phyloP scores from a whole-genome alignment of 2,329 filamentous ascomycete genomes.

The Trichocomaceae sp. region DNA sequence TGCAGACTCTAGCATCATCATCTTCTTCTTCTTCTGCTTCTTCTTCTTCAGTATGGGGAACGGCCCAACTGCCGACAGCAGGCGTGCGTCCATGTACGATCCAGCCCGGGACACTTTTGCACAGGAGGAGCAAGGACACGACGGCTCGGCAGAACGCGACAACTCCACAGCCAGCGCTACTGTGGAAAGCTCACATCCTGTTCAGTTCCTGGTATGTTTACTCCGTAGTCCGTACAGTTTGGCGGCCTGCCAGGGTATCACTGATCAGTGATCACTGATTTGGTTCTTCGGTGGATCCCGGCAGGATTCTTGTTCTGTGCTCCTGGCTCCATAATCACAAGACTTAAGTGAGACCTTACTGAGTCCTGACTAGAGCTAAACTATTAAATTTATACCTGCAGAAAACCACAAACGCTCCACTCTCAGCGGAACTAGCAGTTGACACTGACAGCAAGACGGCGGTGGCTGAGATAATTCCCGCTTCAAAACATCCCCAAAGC shows the following conservation, averaged over 20 bases:
- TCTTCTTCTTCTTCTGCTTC: too few species aligned
- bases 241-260: neutral
- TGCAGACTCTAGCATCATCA: too few species aligned
- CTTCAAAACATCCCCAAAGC: constrained; percentile 1
- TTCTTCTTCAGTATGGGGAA: too few species aligned
- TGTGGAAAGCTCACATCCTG: neutral
- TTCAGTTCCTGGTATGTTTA: constrained; percentile 1
- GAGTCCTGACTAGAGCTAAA: constrained; percentile 6
- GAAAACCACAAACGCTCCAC: constrained; percentile 12
- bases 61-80: neutral
- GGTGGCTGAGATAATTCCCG: neutral
- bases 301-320: constrained; percentile 2
- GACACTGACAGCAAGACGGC: neutral
- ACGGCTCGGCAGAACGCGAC: constrained; percentile 18
- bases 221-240: too few species aligned
- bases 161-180: neutral
- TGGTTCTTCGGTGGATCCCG: constrained; percentile 8
- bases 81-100: constrained; percentile 25
- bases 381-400: constrained; percentile 11
- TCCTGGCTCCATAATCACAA: constrained; percentile 10
- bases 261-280: neutral
- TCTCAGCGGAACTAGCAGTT: constrained; percentile 1
- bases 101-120: constrained; percentile 29
- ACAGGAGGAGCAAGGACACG: constrained; percentile 19
- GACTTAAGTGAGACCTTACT: constrained; percentile 7